Evolutionary conservation across 1,139 yeast genomes (phyloP).

Genomic region (Pneumocystis sp.): DNA sequence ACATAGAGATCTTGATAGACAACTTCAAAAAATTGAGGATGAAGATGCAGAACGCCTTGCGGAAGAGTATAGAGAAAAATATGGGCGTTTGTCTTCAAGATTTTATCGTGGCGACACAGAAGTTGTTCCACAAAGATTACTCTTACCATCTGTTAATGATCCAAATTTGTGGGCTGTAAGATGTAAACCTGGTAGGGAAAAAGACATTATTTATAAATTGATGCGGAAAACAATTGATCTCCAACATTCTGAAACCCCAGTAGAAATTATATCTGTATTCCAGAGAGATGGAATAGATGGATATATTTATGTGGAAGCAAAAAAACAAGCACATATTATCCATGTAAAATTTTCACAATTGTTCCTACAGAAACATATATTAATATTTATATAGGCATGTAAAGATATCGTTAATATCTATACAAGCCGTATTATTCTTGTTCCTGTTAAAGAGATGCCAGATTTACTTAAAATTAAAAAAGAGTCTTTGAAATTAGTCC

Average conservation of each 20-base stretch:
- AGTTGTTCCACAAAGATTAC: constrained; percentile 79
- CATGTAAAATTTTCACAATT: constrained; percentile 20
- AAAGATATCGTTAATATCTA: constrained; percentile 80
- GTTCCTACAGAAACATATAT: background rate
- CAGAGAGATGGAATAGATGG: constrained; percentile 90
- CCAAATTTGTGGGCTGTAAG: constrained; percentile 94
- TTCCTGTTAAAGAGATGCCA: constrained; percentile 91
- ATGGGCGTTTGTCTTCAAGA: constrained; percentile 69
- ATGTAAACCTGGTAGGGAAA: constrained; percentile 85
- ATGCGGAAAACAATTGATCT: constrained; percentile 62
- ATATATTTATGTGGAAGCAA: constrained; percentile 85
- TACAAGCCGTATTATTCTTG: constrained; percentile 48
- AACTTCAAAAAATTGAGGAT: constrained; percentile 78
- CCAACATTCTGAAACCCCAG: constrained; percentile 45
- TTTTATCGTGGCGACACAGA: constrained; percentile 82
- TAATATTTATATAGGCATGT: constrained; percentile 33
- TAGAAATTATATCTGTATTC: constrained; percentile 76
- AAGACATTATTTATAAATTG: constrained; percentile 71
- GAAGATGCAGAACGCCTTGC: constrained; percentile 94
- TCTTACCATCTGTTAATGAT: constrained; percentile 90
- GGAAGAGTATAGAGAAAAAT: constrained; percentile 78
- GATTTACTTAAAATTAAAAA: constrained; percentile 82
- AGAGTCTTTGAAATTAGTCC: constrained; percentile 74
- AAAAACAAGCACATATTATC: constrained; percentile 82
- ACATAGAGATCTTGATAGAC: constrained; percentile 82